phyloP scores from a whole-genome alignment of 2,329 filamentous ascomycete genomes.

The Tolypocladium amazonense region DNA sequence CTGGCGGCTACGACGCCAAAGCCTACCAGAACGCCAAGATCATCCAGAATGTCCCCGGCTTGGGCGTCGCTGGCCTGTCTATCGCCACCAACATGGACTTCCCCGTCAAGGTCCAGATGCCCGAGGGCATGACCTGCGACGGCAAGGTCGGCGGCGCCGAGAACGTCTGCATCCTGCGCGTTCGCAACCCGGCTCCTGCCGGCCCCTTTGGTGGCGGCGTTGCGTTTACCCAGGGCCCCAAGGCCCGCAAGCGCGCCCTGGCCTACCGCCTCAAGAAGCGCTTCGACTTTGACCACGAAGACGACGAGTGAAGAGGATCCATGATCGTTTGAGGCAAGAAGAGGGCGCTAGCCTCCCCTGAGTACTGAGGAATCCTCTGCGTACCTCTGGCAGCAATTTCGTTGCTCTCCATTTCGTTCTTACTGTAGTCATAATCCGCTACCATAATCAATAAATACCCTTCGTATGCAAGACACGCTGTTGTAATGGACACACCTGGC shows the following conservation, averaged over 20 bases:
- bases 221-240: conserved; percentile 51
- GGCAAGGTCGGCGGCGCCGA: conserved; percentile 46
- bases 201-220: conserved; percentile 58
- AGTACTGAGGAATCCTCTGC: too few relatives aligned
- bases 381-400: too few relatives aligned
- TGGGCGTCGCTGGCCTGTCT: conserved; percentile 45
- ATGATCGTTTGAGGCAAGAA: background rate
- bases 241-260: conserved; percentile 50
- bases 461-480: too few relatives aligned
- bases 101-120: conserved; percentile 54
- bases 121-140: conserved; percentile 57
- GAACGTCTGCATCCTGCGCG: conserved; percentile 55
- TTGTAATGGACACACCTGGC: too few relatives aligned
- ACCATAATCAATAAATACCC: too few relatives aligned
- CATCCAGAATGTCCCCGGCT: conserved; percentile 49
- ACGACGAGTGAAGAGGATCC: too few relatives aligned
- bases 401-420: too few relatives aligned
- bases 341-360: background rate
- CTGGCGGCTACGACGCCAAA: conserved; percentile 46
- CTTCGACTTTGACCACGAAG: conserved; percentile 18
- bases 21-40: conserved; percentile 52
- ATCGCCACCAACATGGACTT: conserved; percentile 52
- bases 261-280: conserved; percentile 36
- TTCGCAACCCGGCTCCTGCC: conserved; percentile 50
- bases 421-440: too few relatives aligned